Percentiles rank a stretch among this genome's conserved stretches.
Evolutionary conservation across 2,329 filamentous ascomycete genomes (phyloP).

Genomic region (Fusarium verticillioides): DNA sequence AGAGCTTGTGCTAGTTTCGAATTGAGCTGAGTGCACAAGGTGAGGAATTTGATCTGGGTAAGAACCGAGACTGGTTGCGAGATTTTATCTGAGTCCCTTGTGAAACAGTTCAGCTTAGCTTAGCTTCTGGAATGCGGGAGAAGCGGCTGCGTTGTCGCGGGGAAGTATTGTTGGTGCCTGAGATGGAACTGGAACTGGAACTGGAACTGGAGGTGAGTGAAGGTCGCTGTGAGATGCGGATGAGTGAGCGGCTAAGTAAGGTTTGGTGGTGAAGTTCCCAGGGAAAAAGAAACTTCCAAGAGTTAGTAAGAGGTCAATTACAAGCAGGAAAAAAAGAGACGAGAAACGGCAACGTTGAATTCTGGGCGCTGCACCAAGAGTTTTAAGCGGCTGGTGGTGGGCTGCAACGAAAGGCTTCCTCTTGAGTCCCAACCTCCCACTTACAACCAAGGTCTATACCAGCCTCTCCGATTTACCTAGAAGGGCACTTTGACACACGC

Average conservation of each 20-base stretch:
- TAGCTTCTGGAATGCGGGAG: constrained; percentile 24
- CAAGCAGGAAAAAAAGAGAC: constrained; percentile 23
- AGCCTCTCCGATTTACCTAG: constrained; percentile 46
- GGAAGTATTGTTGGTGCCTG: constrained; percentile 28
- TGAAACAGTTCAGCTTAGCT: constrained; percentile 21
- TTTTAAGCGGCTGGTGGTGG: constrained; percentile 47
- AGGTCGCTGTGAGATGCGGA: constrained; percentile 19
- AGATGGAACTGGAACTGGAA: constrained; percentile 13
- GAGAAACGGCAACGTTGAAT: constrained; percentile 32
- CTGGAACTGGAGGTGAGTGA: constrained; percentile 11
- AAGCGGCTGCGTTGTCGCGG: constrained; percentile 21
- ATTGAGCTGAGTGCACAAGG: constrained; percentile 12
- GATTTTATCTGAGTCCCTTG: constrained; percentile 22
- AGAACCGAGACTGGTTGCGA: constrained; percentile 16
- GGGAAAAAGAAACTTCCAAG: constrained; percentile 1
- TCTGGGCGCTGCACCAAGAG: constrained; percentile 48
- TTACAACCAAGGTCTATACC: constrained; percentile 43
- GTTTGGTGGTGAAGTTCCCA: neutral
- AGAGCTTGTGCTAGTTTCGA: constrained; percentile 7
- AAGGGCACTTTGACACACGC: constrained; percentile 32
- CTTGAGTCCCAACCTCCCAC: constrained; percentile 51
- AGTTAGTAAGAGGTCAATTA: constrained; percentile 2
- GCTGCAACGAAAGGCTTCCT: constrained; percentile 38
- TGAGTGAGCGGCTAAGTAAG: constrained; percentile 14
- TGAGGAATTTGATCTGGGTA: constrained; percentile 1